Conservation (phyloP, 768 basidiomycete species). For the Hysterangium stoloniferum region DNA sequence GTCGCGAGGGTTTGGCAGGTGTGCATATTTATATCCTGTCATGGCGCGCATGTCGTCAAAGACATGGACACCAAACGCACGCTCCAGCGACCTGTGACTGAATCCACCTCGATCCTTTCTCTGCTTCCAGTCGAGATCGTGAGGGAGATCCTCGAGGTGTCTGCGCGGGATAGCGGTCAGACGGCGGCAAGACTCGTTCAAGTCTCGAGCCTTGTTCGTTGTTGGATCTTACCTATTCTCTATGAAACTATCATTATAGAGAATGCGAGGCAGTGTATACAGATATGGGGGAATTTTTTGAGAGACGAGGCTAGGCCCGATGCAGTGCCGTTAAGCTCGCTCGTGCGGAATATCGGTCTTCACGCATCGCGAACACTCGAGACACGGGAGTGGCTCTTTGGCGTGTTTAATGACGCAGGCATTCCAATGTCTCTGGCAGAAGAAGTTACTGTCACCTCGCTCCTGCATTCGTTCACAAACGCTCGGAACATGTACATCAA, state of each 20-base stretch:
- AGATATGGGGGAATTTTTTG: not conserved
- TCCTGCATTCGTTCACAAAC: not conserved
- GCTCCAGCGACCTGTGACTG: no score
- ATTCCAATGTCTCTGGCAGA: not conserved
- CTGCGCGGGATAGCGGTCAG: not conserved
- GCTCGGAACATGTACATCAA: not conserved
- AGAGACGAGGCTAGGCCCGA: not conserved
- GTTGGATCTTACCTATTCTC: conserved; percentile 7
- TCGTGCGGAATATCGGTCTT: conserved; percentile 4
- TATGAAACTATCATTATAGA: conserved; percentile 6
- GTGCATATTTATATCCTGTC: no score
- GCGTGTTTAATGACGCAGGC: not conserved
- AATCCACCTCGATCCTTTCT: no score
- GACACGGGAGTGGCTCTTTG: not conserved
- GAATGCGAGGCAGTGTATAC: not conserved
- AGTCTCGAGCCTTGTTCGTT: conserved; percentile 2
- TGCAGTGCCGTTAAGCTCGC: not conserved
- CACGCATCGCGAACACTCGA: not conserved
- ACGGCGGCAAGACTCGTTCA: not conserved
- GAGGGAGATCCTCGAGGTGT: conserved; percentile 1
- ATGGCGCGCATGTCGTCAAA: no score
- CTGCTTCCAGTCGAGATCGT: conserved; percentile 7
- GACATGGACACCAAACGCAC: no score
- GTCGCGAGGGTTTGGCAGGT: no score
- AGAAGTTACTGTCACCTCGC: not conserved